Conservation (phyloP, 495 filamentous ascomycete genomes). For the Usnea hakonensis region DNA sequence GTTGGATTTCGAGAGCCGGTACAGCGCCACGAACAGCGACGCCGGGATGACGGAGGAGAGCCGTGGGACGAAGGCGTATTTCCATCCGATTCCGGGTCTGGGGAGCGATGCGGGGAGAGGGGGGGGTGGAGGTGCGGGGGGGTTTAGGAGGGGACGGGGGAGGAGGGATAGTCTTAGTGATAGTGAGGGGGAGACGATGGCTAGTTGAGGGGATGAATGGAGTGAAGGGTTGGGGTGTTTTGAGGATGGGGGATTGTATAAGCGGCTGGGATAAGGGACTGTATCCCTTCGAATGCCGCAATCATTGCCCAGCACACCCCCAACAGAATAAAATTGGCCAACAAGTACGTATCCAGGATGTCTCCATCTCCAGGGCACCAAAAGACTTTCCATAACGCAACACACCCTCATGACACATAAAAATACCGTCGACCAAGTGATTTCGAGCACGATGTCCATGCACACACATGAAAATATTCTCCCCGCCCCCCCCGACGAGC, state of each 20-base stretch:
- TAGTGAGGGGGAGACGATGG: slow-evolving; percentile 35
- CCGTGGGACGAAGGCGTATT: slow-evolving; percentile 72
- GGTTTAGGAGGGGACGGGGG: slow-evolving; percentile 41
- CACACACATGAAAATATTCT: too few relatives aligned
- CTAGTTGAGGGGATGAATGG: background rate
- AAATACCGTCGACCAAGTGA: too few relatives aligned
- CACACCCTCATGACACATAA: too few relatives aligned
- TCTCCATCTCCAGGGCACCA: background rate
- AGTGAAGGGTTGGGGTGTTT: background rate
- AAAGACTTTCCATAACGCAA: too few relatives aligned
- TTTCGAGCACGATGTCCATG: too few relatives aligned
- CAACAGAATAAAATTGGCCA: background rate
- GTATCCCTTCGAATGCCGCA: background rate
- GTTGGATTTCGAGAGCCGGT: slow-evolving; percentile 34
- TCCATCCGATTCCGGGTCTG: slow-evolving; percentile 69
- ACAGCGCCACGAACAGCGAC: slow-evolving; percentile 36
- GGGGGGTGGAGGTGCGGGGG: slow-evolving; percentile 35
- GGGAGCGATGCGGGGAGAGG: slow-evolving; percentile 38
- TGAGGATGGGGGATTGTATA: background rate
- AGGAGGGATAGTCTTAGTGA: slow-evolving; percentile 48
- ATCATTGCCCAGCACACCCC: background rate
- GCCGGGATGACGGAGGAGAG: slow-evolving; percentile 49
- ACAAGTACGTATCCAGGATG: background rate
- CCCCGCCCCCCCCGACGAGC: too few relatives aligned
- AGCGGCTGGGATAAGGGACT: background rate